Conservation (phyloP, 768 basidiomycete genomes). For the Calvatia gigantea region DNA sequence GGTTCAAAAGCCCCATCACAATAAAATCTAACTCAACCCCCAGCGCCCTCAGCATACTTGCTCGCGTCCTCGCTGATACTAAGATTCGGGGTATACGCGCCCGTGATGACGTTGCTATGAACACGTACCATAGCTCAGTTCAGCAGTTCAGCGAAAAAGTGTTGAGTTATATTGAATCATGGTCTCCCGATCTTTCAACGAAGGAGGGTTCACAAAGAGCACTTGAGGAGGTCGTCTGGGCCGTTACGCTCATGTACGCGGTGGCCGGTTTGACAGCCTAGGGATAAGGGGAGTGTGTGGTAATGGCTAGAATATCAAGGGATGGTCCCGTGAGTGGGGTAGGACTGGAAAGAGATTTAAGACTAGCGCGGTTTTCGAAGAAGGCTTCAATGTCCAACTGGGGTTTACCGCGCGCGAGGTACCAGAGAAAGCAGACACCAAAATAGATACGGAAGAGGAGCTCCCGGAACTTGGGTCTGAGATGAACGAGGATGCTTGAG, state of each 20-base stretch:
- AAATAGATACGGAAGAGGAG: conserved; percentile 59
- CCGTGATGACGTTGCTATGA: not conserved
- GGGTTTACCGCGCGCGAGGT: conserved; percentile 54
- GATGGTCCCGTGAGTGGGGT: conserved; percentile 51
- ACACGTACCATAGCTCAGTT: conserved; percentile 27
- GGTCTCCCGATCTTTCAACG: conserved; percentile 28
- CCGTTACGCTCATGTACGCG: conserved; percentile 50
- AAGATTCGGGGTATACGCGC: not conserved
- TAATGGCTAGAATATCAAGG: too few relatives aligned
- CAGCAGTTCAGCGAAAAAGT: conserved; percentile 37
- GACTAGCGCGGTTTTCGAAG: conserved; percentile 22
- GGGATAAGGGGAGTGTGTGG: conserved; percentile 25
- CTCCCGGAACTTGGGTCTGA: conserved; percentile 40
- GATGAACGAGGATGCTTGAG: conserved; percentile 39
- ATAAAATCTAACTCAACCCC: not conserved
- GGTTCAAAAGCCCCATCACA: conserved; percentile 15
- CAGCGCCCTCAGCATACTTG: conserved; percentile 2
- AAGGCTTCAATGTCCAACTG: conserved; percentile 47
- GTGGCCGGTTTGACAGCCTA: conserved; percentile 47
- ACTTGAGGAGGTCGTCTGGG: conserved; percentile 62
- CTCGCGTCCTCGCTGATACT: conserved; percentile 9
- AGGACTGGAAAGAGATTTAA: not conserved
- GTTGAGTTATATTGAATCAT: conserved; percentile 35
- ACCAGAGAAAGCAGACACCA: conserved; percentile 46
- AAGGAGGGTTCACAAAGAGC: conserved; percentile 37